Conservation (phyloP, 345 rosid species). For the Moricandia moricandioides region DNA sequence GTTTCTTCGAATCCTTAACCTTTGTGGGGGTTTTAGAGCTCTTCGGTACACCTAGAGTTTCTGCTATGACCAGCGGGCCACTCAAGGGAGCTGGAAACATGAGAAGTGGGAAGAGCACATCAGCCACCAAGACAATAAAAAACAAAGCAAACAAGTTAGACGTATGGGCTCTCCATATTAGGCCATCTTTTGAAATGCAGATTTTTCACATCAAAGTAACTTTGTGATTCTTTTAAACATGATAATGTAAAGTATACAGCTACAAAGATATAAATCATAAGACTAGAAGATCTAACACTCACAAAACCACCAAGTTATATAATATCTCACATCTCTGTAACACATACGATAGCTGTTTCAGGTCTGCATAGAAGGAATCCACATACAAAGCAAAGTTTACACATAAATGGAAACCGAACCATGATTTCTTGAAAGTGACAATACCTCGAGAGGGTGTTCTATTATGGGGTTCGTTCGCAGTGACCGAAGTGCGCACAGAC, state of each 20-base stretch:
- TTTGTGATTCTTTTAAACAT: slow-evolving; percentile 2
- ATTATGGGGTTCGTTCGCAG: slow-evolving; percentile 37
- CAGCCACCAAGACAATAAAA: slow-evolving; percentile 3
- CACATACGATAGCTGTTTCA: background rate
- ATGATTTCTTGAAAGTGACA: slow-evolving; percentile 18
- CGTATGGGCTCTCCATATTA: background rate
- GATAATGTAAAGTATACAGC: slow-evolving; percentile 1
- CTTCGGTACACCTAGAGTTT: slow-evolving; percentile 63
- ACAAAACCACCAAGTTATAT: slow-evolving; percentile 2
- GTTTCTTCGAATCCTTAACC: slow-evolving; percentile 74
- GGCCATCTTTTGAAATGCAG: too few relatives aligned
- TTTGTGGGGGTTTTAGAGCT: slow-evolving; percentile 59
- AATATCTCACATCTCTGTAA: slow-evolving; percentile 10
- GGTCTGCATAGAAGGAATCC: background rate
- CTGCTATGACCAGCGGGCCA: slow-evolving; percentile 93
- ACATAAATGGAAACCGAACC: slow-evolving; percentile 22
- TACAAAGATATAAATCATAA: background rate
- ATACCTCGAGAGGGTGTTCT: slow-evolving; percentile 70
- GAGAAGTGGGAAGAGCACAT: slow-evolving; percentile 16
- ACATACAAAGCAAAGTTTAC: background rate
- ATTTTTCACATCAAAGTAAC: background rate
- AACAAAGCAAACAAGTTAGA: slow-evolving; percentile 5
- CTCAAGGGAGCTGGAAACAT: slow-evolving; percentile 79
- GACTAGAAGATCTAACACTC: slow-evolving; percentile 13
- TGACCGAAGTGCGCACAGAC: slow-evolving; percentile 37